Conservation (phyloP, 1,284 basidiomycete species). For the Apiotrichum porosum region DNA sequence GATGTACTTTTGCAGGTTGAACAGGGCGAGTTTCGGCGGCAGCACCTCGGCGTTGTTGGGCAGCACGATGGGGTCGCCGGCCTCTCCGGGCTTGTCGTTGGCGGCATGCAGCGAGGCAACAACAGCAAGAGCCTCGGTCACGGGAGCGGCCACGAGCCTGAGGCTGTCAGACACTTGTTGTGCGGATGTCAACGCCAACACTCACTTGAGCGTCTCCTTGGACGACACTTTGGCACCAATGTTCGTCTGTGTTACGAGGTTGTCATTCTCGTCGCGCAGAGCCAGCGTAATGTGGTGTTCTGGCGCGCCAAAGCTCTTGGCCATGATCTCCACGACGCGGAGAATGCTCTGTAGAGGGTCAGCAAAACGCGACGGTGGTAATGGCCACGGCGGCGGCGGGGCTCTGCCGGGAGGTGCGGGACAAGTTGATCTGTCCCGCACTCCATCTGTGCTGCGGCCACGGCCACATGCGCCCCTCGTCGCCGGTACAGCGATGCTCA, state of each 20-base stretch:
- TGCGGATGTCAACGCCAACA: slow-evolving; percentile 23
- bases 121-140: slow-evolving; percentile 38
- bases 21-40: slow-evolving; percentile 48
- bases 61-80: slow-evolving; percentile 3
- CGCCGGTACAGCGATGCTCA: slow-evolving; percentile 17
- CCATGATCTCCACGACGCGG: slow-evolving; percentile 46
- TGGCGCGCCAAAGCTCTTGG: slow-evolving; percentile 62
- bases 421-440: too few relatives aligned
- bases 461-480: too few relatives aligned
- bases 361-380: too few relatives aligned
- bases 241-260: slow-evolving; percentile 87
- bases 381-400: too few relatives aligned
- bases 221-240: slow-evolving; percentile 70
- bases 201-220: slow-evolving; percentile 73
- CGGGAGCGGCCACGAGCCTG: slow-evolving; percentile 40
- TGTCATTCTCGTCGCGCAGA: slow-evolving; percentile 78
- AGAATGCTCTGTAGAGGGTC: slow-evolving; percentile 28
- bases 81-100: slow-evolving; percentile 5
- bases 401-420: too few relatives aligned
- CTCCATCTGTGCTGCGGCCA: neutral
- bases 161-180: neutral
- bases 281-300: slow-evolving; percentile 77
- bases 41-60: slow-evolving; percentile 30
- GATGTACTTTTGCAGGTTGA: slow-evolving; percentile 79
- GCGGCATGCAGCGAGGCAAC: slow-evolving; percentile 32